A percentile compares a stretch with the other conserved stretches of the same genome.
phyloP scores from a whole-genome alignment of 371 early-diverging fungal species.

The Rhizopus delemar region DNA sequence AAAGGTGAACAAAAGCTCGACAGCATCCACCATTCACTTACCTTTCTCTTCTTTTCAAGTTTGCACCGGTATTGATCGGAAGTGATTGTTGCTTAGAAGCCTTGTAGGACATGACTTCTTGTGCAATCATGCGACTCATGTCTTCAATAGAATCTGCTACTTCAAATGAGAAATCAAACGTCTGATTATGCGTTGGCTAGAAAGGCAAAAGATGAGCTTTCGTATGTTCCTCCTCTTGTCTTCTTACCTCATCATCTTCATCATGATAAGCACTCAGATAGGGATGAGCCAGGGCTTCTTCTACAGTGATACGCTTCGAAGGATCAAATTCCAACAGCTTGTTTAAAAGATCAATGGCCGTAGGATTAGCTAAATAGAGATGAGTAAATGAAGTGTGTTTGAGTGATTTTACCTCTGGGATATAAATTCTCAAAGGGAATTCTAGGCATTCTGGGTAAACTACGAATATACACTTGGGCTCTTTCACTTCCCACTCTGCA shows the following conservation, averaged over 20 bases:
- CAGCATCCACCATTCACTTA: slow-evolving; percentile 6
- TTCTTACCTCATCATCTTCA: slow-evolving; percentile 68
- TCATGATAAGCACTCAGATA: slow-evolving; percentile 80
- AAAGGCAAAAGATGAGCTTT: not conserved
- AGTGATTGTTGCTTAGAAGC: slow-evolving; percentile 32
- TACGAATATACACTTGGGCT: slow-evolving; percentile 94
- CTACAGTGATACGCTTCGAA: slow-evolving; percentile 75
- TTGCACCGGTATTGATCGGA: slow-evolving; percentile 33
- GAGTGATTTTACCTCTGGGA: slow-evolving; percentile 55
- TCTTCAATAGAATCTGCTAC: slow-evolving; percentile 80
- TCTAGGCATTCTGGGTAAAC: slow-evolving; percentile 85
- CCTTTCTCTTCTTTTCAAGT: slow-evolving; percentile 50
- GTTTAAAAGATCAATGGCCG: slow-evolving; percentile 81
- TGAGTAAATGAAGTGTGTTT: not conserved
- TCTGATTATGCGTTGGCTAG: slow-evolving; percentile 62
- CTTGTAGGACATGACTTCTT: slow-evolving; percentile 81
- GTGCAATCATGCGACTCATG: slow-evolving; percentile 91
- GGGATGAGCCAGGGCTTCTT: slow-evolving; percentile 81
- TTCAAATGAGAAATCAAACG: slow-evolving; percentile 95
- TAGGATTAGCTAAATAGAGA: slow-evolving; percentile 43
- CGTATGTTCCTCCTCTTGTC: not conserved
- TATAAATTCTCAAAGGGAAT: slow-evolving; percentile 84
- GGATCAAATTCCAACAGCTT: slow-evolving; percentile 83
- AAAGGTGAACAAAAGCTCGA: not conserved
- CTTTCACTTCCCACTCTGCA: slow-evolving; percentile 80